Evolutionary conservation across 208 protist species (phyloP), one percentile per base, ranked within the genome.

Genomic region (Vickermania spadyakhi): DNA sequence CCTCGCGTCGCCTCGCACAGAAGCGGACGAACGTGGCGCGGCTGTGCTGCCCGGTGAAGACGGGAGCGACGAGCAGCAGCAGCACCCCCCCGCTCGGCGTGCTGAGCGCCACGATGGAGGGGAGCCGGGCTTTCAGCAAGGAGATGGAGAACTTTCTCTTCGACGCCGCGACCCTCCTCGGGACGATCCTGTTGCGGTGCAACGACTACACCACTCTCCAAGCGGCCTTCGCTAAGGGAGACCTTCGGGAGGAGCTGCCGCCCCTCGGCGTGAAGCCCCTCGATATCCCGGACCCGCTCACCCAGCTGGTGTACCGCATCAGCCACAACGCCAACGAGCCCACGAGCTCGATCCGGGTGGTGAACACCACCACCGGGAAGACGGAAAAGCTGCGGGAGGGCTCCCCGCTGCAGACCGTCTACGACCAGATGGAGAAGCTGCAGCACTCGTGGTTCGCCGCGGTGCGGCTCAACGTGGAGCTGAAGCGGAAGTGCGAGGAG

Each of bases 401-500:
- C 4, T 53, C 68, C 25, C 62, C 68, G 4, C 49, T 73, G 26
- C 21, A 30, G 23, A 64, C 52, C 5, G 52, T 73, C 1, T 68
- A 67, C 30, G 31, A 54, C 1, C 42, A 73, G 51, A 67, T 73
- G 62, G 22, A 58, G 29, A 2, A 45, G 1, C 2, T 73, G 51
- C 68, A 73, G 36, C 30, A 63, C 30, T 68, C 68, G 56, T 73
- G 68, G 68, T 28, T 31, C 27, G 60, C 68, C 3, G 54, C 62
- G 0, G 68, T 73, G 27, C 7, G 58, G n/a, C 62, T 73, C 13
- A 73, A 73, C 31, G 62, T 73, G 3, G 55, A 73, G 50, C 62
- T 73, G n/a, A 58, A 63, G 31, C 54, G 62, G 2, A 23, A 49
- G 13, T 73, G 68, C 41, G 56, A 68, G 5, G 62, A 68, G 45